These are phyloP conservation scores for Pistacia integerrima DNA, from an alignment of 345 rosid species.

Conservation along the genomic window DNA sequence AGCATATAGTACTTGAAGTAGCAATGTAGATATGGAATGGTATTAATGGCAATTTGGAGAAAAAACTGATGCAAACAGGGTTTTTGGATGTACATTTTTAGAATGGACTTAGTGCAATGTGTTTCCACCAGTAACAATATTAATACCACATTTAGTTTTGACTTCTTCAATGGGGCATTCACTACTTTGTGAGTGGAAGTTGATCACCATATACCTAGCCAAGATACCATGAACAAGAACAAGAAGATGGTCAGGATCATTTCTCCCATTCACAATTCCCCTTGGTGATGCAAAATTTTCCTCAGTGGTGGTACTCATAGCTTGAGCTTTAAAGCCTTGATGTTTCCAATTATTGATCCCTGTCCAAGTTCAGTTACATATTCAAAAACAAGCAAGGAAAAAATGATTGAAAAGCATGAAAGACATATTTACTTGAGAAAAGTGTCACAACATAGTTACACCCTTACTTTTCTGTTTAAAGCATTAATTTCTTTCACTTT, in stretches of 20 bases:
- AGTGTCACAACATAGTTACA: not conserved
- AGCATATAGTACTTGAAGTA: not conserved
- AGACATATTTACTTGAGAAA: not conserved
- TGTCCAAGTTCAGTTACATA: constrained; percentile 26
- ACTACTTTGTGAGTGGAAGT: not conserved
- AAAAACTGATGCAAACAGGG: too few species aligned
- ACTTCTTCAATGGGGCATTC: not conserved
- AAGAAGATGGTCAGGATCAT: constrained; percentile 91
- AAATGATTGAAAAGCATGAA: not conserved
- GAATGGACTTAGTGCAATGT: not conserved
- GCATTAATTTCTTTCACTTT: not conserved
- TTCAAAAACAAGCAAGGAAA: not conserved
- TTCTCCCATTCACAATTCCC: constrained; percentile 41
- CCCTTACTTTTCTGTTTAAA: not conserved
- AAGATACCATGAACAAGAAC: constrained; percentile 97
- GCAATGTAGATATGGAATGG: not conserved
- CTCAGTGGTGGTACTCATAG: constrained; percentile 60
- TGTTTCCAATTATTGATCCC: constrained; percentile 52
- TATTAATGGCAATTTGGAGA: not conserved
- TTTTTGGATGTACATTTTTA: not conserved
- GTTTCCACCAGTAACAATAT: not conserved
- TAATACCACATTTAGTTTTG: not conserved
- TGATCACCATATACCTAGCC: constrained; percentile 61
- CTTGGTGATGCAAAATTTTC: constrained; percentile 45
- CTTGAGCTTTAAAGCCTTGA: constrained; percentile 53